Conservation (phyloP, 2,329 filamentous ascomycete genomes). For the Arthrinium puccinioides region DNA sequence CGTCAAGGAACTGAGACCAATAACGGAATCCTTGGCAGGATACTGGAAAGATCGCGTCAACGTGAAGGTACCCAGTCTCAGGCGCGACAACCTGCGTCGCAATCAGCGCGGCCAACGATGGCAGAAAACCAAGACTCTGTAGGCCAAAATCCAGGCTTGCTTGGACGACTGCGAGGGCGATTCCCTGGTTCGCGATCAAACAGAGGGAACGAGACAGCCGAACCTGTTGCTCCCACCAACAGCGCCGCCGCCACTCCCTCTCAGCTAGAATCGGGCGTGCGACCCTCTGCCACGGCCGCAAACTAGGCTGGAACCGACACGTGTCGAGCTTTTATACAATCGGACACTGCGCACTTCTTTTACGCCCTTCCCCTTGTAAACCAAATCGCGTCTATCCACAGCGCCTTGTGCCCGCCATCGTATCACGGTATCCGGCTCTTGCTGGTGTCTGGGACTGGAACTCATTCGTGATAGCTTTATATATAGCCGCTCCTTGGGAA, state of each 20-base stretch:
- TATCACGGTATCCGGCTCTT: too few relatives aligned
- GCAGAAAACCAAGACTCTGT: background rate
- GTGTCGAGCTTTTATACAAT: constrained; percentile 1
- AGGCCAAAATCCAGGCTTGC: background rate
- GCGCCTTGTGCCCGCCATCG: too few relatives aligned
- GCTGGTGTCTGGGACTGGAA: too few relatives aligned
- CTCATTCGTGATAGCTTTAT: too few relatives aligned
- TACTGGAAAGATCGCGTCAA: background rate
- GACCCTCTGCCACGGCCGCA: constrained; percentile 13
- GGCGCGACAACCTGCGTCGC: background rate
- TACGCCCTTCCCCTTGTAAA: background rate
- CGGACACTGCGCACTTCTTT: too few relatives aligned
- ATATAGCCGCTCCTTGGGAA: too few relatives aligned
- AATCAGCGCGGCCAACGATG: background rate
- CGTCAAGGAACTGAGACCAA: constrained; percentile 9
- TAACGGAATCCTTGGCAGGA: constrained; percentile 1
- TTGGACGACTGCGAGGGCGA: background rate
- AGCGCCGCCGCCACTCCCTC: constrained; percentile 30
- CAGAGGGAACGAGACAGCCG: background rate
- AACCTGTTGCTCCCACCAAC: constrained; percentile 3
- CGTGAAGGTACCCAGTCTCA: background rate
- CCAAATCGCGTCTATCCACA: constrained; percentile 4
- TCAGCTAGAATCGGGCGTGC: constrained; percentile 38
- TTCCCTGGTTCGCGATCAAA: background rate
- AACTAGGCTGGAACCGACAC: background rate